Evolutionary conservation across 352 stramenopile genomes (phyloP).

Genomic region (Globisporangium alternatum): DNA sequence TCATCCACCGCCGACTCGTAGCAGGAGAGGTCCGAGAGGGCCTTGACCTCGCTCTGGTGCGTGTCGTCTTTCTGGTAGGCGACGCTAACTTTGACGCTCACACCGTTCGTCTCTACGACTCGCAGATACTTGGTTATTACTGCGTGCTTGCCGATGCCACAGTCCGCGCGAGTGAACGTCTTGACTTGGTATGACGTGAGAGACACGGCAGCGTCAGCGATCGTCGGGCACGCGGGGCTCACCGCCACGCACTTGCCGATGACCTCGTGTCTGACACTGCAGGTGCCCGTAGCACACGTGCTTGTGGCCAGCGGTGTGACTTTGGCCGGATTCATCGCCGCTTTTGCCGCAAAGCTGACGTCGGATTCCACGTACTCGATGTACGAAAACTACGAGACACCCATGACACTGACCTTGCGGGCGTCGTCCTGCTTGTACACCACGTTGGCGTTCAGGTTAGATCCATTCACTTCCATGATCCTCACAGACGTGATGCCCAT

Average conservation of each 20-base stretch:
- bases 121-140: background rate
- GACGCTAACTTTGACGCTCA: background rate
- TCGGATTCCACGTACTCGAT: background rate
- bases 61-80: background rate
- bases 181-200: too few species aligned
- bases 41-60: background rate
- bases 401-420: background rate
- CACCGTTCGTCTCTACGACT: background rate
- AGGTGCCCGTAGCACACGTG: background rate
- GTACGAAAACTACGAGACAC: background rate
- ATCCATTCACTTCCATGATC: background rate
- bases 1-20: background rate
- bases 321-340: background rate
- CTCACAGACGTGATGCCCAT: background rate
- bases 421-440: background rate
- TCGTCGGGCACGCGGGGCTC: background rate
- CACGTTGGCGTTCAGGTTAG: background rate
- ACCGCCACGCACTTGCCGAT: background rate
- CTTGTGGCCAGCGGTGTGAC: background rate
- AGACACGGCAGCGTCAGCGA: background rate
- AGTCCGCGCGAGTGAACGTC: too few species aligned
- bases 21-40: background rate
- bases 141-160: background rate
- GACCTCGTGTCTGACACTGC: conserved; percentile 4
- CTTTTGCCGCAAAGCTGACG: background rate